These are phyloP conservation scores for Boletus barrowsii DNA, from an alignment of 768 basidiomycete species.

Conservation along the genomic window DNA sequence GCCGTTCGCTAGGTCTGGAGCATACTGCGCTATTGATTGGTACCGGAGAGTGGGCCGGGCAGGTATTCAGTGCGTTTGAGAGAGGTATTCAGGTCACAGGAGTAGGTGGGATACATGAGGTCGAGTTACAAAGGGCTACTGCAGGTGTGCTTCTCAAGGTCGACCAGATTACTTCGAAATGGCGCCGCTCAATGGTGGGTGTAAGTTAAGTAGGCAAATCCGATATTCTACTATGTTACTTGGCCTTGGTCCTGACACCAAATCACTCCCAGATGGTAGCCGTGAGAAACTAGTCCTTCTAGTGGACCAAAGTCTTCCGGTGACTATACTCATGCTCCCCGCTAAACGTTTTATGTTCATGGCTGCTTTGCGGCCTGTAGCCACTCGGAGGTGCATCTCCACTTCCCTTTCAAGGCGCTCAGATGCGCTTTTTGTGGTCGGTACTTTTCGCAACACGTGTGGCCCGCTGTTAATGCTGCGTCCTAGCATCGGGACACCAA, in stretches of 20 bases:
- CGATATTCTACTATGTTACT: background rate
- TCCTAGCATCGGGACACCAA: conserved; percentile 88
- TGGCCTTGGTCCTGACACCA: too few relatives aligned
- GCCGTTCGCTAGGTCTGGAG: conserved; percentile 70
- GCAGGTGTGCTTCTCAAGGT: conserved; percentile 83
- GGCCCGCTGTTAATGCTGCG: conserved; percentile 13
- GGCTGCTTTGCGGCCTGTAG: conserved; percentile 15
- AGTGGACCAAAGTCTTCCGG: background rate
- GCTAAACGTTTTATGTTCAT: conserved; percentile 12
- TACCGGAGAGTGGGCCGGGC: conserved; percentile 76
- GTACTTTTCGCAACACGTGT: conserved; percentile 31
- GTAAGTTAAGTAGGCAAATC: conserved; percentile 17
- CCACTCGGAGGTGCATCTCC: conserved; percentile 30
- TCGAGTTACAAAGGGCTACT: conserved; percentile 61
- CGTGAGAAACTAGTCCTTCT: background rate
- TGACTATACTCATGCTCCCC: conserved; percentile 21
- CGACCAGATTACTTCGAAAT: conserved; percentile 65
- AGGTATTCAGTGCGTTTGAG: conserved; percentile 62
- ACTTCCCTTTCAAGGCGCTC: conserved; percentile 52
- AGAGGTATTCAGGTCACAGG: conserved; percentile 59
- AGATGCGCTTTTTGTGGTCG: conserved; percentile 84
- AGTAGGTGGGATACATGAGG: conserved; percentile 63
- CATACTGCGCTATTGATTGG: conserved; percentile 69
- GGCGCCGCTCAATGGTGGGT: conserved; percentile 64
- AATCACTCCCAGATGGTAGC: too few relatives aligned